Base-by-base conservation (phyloP, 1,139 yeast genomes). In the Blastobotrys petasosporus region DNA sequence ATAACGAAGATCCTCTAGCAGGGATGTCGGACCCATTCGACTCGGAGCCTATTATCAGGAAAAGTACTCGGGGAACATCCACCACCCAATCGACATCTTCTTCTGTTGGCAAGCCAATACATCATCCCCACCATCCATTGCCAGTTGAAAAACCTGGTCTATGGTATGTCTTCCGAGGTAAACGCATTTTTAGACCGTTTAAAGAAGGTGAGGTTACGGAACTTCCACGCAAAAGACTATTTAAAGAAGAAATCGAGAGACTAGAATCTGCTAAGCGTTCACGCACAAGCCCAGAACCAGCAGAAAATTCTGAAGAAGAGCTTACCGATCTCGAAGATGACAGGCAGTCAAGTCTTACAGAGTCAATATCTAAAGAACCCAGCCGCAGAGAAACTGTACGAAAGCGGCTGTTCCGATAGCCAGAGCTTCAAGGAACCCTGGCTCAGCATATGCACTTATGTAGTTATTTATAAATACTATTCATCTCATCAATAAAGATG, bases 161-260 rank as follows among this genome's bases (percentile, higher is more conserved):
- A 66, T 64, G 68, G 69, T 66, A 61, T 48, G 64, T 61, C n/a
- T 67, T 67, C 48, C 57, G 71, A 12, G 71, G 71, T 23, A 67
- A 66, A 52, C 58, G 58, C 52, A 59, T 67, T 30, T 67, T 66
- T 45, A 51, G 70, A 31, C 69, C 69, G n/a, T 61, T 64, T 8
- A 50, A 53, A 12, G 61, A 52, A 23, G 51, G 48, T 15, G 50
- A 48, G 8, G 52, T 52, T 3, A 40, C 47, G 17, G 48, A 46
- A 12, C 49, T 58, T 36, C 50, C 54, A 40, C 64, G 63, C 2
- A 45, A 46, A 30, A 48, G 53, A 11, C 47, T 60, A 29, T 60
- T 60, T 34, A 17, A 38, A 36, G 12, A 38, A 15, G 41, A 42
- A 32, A 12, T 45, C n/a, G 36, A 33, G 16, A n/a, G 31, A 7